Evolutionary conservation across 2,329 filamentous ascomycete species (phyloP).

Genomic region (Xylariaceae sp.): DNA sequence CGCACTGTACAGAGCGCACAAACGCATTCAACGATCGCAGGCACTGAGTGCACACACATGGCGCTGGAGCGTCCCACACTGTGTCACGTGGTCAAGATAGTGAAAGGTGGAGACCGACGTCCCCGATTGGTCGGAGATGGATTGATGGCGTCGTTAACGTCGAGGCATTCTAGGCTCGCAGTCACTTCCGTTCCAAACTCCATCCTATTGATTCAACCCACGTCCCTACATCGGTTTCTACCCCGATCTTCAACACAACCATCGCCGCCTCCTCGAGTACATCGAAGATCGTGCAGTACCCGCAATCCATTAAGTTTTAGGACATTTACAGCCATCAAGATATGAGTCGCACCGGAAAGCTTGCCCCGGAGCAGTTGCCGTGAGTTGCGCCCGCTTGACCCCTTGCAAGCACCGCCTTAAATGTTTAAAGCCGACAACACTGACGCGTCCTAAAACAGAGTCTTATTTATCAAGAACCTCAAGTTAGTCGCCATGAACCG

Average conservation of each 20-base stretch:
- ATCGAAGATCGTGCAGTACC: conserved; percentile 23
- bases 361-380: conserved; percentile 99
- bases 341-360: conserved; percentile 95
- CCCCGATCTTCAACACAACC: conserved; percentile 23
- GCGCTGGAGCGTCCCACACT: neutral
- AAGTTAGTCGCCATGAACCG: conserved; percentile 57
- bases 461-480: conserved; percentile 99
- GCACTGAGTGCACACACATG: neutral
- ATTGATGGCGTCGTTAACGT: conserved; percentile 7
- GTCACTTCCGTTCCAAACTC: conserved; percentile 18
- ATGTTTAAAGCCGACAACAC: conserved; percentile 24
- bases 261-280: conserved; percentile 9
- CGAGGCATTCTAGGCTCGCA: conserved; percentile 13
- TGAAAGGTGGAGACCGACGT: neutral
- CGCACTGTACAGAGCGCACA: neutral
- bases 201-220: conserved; percentile 14
- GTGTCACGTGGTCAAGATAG: conserved; percentile 1
- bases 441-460: conserved; percentile 55
- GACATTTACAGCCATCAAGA: conserved; percentile 52
- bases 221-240: conserved; percentile 21
- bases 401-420: conserved; percentile 17
- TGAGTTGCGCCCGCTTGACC: conserved; percentile 46
- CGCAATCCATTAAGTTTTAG: conserved; percentile 17
- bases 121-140: neutral
- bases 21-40: neutral